These are phyloP conservation scores for Nicotiana benthamiana DNA, from an alignment of 257 asterid species.

Conservation along the genomic window DNA sequence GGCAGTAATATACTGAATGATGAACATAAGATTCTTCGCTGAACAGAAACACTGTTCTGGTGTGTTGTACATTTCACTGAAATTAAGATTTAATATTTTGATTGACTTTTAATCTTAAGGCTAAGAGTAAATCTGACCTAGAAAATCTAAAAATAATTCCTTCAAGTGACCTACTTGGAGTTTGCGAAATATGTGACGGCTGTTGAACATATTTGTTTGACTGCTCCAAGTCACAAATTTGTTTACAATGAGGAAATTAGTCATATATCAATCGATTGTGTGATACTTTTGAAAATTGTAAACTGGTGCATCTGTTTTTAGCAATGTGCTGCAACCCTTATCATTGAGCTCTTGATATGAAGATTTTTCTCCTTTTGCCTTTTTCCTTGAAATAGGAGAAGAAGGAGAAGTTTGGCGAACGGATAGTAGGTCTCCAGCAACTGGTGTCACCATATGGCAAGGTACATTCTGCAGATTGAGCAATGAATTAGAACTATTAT, in stretches of 20 bases:
- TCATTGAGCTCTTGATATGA: background rate
- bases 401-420: constrained; percentile 79
- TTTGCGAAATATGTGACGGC: background rate
- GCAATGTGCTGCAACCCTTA: background rate
- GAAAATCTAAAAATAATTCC: background rate
- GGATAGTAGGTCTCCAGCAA: constrained; percentile 81
- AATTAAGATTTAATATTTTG: background rate
- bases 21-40: background rate
- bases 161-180: background rate
- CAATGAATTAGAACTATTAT: background rate
- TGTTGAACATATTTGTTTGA: background rate
- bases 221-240: background rate
- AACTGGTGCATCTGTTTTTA: background rate
- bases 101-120: background rate
- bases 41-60: background rate
- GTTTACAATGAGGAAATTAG: background rate
- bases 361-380: background rate
- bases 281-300: background rate
- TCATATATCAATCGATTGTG: background rate
- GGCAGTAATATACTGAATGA: background rate
- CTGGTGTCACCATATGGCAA: constrained; percentile 94
- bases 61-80: background rate
- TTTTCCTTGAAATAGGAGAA: constrained; percentile 40
- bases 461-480: constrained; percentile 27
- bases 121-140: background rate